phyloP scores from a whole-genome alignment of 208 protist species.

The Trichomonas vaginalis region DNA sequence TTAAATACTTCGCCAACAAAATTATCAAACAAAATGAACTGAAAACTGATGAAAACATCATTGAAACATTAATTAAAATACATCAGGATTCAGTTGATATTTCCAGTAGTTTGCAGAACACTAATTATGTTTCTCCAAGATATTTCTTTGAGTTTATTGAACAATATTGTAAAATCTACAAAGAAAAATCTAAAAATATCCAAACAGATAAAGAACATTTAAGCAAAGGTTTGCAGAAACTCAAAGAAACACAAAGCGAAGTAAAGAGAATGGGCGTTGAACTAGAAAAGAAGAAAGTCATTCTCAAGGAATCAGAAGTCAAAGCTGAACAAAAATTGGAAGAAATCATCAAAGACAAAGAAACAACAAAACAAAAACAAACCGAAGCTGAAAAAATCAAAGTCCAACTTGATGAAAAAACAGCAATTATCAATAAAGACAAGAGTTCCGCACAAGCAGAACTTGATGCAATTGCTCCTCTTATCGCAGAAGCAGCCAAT shows the following conservation, averaged over 20 bases:
- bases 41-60: neutral
- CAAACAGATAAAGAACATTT: slow-evolving; percentile 55
- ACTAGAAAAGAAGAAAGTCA: slow-evolving; percentile 50
- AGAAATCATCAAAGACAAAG: slow-evolving; percentile 56
- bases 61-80: neutral
- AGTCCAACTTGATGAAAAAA: slow-evolving; percentile 43
- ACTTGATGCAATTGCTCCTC: slow-evolving; percentile 73
- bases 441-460: slow-evolving; percentile 59
- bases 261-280: slow-evolving; percentile 41
- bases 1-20: neutral
- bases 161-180: slow-evolving; percentile 71
- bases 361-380: slow-evolving; percentile 50
- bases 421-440: slow-evolving; percentile 44
- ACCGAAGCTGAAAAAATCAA: slow-evolving; percentile 62
- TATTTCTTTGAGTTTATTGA: slow-evolving; percentile 90
- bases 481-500: slow-evolving; percentile 64
- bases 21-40: neutral
- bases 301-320: slow-evolving; percentile 57
- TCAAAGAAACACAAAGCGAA: slow-evolving; percentile 40
- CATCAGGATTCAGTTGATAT: neutral
- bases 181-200: slow-evolving; percentile 68
- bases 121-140: slow-evolving; percentile 3
- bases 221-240: slow-evolving; percentile 19
- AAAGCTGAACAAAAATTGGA: slow-evolving; percentile 59
- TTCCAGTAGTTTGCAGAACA: neutral